Evolutionary conservation across 495 filamentous ascomycete species (phyloP).

Genomic region (Jackrogersella multiformis): DNA sequence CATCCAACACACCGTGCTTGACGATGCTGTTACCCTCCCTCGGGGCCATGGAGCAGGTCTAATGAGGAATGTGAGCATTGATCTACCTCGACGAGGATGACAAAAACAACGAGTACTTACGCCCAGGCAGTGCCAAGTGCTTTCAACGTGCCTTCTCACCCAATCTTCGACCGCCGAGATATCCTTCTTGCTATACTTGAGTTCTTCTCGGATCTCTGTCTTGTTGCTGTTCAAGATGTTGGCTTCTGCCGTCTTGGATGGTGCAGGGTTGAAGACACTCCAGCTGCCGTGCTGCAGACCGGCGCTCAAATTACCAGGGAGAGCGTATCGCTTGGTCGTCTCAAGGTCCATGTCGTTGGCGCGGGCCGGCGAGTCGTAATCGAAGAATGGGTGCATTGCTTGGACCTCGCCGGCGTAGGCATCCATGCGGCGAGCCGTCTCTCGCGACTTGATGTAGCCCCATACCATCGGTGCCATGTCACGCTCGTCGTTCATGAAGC

Average conservation of each 20-base stretch:
- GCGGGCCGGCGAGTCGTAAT: slow-evolving; percentile 71
- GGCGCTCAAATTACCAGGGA: slow-evolving; percentile 75
- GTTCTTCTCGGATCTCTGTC: slow-evolving; percentile 65
- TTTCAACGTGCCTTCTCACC: slow-evolving; percentile 80
- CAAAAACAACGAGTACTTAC: slow-evolving; percentile 45
- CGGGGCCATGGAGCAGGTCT: slow-evolving; percentile 85
- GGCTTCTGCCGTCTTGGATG: slow-evolving; percentile 57
- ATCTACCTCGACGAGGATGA: neutral
- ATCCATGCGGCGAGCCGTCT: slow-evolving; percentile 80
- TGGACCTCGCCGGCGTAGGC: slow-evolving; percentile 82
- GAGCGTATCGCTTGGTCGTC: slow-evolving; percentile 78
- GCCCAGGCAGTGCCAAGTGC: slow-evolving; percentile 76
- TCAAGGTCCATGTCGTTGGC: slow-evolving; percentile 77
- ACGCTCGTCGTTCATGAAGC: slow-evolving; percentile 86
- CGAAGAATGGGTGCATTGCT: slow-evolving; percentile 71
- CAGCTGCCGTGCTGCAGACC: slow-evolving; percentile 69
- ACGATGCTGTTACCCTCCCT: slow-evolving; percentile 80
- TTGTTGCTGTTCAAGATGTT: slow-evolving; percentile 61
- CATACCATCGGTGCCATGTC: slow-evolving; percentile 88
- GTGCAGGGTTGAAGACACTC: slow-evolving; percentile 51
- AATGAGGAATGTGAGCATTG: slow-evolving; percentile 45
- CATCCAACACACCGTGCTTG: slow-evolving; percentile 82
- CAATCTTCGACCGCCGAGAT: slow-evolving; percentile 78
- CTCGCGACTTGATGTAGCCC: slow-evolving; percentile 87
- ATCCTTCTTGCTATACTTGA: slow-evolving; percentile 74